These are phyloP conservation scores for Knufia fluminis DNA, from an alignment of 2,329 filamentous ascomycete species.

Conservation along the genomic window DNA sequence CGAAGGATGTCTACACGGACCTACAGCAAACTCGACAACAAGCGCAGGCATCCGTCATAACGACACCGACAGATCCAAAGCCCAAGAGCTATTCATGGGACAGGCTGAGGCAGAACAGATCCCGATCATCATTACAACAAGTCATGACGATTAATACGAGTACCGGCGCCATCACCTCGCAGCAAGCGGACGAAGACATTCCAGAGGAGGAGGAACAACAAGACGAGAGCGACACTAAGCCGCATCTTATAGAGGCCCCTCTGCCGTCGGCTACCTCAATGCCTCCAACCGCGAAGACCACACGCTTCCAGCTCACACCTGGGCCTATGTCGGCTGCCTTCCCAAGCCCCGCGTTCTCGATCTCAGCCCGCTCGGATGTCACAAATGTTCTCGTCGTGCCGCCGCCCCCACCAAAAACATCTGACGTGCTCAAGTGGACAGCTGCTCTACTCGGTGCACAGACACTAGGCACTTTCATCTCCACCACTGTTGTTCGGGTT, in stretches of 20 bases:
- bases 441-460: conserved; percentile 16
- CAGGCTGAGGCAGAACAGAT: neutral
- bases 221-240: too few relatives aligned
- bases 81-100: neutral
- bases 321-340: conserved; percentile 1
- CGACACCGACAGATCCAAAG: neutral
- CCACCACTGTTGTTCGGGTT: conserved; percentile 14
- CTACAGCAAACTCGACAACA: neutral
- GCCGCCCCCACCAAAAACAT: conserved; percentile 13
- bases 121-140: neutral
- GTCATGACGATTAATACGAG: conserved; percentile 1
- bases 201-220: neutral
- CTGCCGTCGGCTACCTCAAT: neutral
- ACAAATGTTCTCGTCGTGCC: conserved; percentile 15
- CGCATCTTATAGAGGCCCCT: neutral
- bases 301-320: neutral
- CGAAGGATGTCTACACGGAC: neutral
- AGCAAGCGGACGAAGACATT: neutral
- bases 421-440: conserved; percentile 15
- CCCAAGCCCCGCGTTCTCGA: conserved; percentile 14
- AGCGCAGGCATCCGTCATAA: neutral
- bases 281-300: neutral
- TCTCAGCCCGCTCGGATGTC: conserved; percentile 13
- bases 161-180: neutral
- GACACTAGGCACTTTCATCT: conserved; percentile 16